Percentiles rank a stretch among this genome's conserved stretches.
These are phyloP conservation scores for Talaromyces sp. DNA, from an alignment of 2,329 filamentous ascomycete species.

Conservation along the genomic window DNA sequence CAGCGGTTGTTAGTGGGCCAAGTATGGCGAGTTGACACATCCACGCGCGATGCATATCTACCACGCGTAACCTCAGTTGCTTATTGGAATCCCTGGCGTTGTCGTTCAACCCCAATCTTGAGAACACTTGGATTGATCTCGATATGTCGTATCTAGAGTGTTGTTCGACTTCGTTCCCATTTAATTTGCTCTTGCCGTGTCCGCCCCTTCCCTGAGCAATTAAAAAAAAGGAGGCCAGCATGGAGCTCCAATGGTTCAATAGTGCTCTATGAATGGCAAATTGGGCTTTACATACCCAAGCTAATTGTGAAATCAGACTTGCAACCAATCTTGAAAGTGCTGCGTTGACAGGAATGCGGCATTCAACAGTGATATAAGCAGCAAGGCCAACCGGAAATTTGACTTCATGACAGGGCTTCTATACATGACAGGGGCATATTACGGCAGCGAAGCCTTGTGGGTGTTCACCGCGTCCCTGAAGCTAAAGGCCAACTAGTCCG, in stretches of 20 bases:
- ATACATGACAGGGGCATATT: neutral
- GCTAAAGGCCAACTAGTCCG: neutral
- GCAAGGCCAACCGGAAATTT: no score
- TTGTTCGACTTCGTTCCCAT: no score
- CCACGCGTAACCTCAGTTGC: no score
- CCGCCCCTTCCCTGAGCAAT: no score
- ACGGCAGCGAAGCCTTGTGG: neutral
- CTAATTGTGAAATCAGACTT: neutral
- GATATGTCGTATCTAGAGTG: no score
- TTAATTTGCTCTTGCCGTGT: no score
- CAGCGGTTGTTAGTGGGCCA: no score
- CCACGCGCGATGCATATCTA: no score
- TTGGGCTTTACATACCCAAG: neutral
- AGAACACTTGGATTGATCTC: no score
- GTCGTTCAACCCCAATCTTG: no score
- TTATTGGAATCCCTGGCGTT: no score
- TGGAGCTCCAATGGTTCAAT: neutral
- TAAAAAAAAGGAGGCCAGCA: neutral
- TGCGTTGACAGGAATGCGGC: neutral
- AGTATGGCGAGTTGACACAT: no score
- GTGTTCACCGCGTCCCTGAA: neutral
- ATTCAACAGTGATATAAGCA: neutral
- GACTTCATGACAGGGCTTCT: neutral
- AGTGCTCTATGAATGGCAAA: neutral
- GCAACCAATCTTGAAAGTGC: neutral